phyloP scores from a whole-genome alignment of 805 yeast species.

The Nakazawaea wyomingensis region DNA sequence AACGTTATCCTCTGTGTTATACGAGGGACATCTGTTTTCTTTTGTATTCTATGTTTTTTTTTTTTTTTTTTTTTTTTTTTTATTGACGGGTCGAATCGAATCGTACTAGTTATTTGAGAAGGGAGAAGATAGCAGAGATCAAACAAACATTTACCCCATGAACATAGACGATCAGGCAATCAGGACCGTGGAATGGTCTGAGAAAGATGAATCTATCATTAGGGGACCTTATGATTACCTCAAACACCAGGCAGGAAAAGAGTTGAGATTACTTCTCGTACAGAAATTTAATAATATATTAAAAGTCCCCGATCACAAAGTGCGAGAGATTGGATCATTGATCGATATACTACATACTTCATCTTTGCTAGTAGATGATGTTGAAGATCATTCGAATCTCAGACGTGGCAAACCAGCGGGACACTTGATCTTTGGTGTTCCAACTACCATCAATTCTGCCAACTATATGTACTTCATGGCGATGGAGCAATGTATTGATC shows the following conservation, averaged over 20 bases:
- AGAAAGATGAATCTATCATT: slow-evolving; percentile 24
- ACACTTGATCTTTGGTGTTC: slow-evolving; percentile 70
- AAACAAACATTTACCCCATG: slow-evolving; percentile 6
- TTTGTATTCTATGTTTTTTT: slow-evolving; percentile 23
- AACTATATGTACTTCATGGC: slow-evolving; percentile 79
- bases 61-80: neutral
- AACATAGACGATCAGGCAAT: slow-evolving; percentile 12
- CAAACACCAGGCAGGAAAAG: slow-evolving; percentile 49
- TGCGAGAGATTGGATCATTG: slow-evolving; percentile 38
- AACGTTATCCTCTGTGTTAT: too few relatives aligned
- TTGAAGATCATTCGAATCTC: slow-evolving; percentile 69
- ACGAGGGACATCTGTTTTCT: too few relatives aligned
- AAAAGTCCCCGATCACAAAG: slow-evolving; percentile 31
- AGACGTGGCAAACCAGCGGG: slow-evolving; percentile 80
- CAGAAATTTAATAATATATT: slow-evolving; percentile 50
- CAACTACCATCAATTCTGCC: slow-evolving; percentile 78
- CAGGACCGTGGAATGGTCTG: slow-evolving; percentile 24
- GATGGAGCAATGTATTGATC: slow-evolving; percentile 40
- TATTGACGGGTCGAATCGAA: neutral
- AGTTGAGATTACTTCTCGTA: slow-evolving; percentile 44
- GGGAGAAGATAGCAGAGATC: neutral
- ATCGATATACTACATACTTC: slow-evolving; percentile 63
- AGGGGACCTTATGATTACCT: slow-evolving; percentile 47
- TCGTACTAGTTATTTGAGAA: too few relatives aligned
- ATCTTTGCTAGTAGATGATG: slow-evolving; percentile 75